Evolutionary conservation across 192 early-diverging fungal genomes (phyloP).

Genomic region (Rhizoclosmatium sp.): DNA sequence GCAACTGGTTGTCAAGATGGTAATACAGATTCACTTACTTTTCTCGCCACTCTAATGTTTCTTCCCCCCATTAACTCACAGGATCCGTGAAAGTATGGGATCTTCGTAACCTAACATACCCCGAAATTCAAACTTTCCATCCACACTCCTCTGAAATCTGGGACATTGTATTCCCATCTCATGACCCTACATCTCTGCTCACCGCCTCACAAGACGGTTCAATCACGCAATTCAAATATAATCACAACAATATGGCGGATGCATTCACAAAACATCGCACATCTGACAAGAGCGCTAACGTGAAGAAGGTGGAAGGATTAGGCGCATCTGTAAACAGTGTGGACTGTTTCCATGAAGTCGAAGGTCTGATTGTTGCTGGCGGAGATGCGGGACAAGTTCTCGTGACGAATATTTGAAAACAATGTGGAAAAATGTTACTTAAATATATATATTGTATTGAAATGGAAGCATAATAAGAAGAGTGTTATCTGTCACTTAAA

Average conservation of each 20-base stretch:
- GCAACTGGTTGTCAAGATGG: slow-evolving; percentile 19
- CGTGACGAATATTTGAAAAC: slow-evolving; percentile 1
- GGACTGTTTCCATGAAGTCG: slow-evolving; percentile 13
- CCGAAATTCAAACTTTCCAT: not conserved
- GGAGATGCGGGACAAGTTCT: slow-evolving; percentile 22
- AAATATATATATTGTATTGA: no score
- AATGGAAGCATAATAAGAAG: no score
- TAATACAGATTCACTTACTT: not conserved
- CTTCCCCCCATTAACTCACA: not conserved
- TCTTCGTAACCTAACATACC: slow-evolving; percentile 1
- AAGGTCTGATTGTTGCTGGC: slow-evolving; percentile 12
- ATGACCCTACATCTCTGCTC: slow-evolving; percentile 40
- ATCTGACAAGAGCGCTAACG: not conserved
- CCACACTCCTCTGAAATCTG: slow-evolving; percentile 22
- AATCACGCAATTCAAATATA: slow-evolving; percentile 8
- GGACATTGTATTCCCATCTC: slow-evolving; percentile 20
- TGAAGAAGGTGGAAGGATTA: not conserved
- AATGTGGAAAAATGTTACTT: not conserved
- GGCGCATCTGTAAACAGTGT: not conserved
- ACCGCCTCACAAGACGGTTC: slow-evolving; percentile 25
- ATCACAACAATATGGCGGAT: slow-evolving; percentile 16
- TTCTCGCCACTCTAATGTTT: not conserved
- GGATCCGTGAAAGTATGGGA: slow-evolving; percentile 29
- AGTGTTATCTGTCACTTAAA: no score
- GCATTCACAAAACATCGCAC: not conserved